Conservation (phyloP, 1,284 basidiomycete species). For the Coriolopsis trogii region DNA sequence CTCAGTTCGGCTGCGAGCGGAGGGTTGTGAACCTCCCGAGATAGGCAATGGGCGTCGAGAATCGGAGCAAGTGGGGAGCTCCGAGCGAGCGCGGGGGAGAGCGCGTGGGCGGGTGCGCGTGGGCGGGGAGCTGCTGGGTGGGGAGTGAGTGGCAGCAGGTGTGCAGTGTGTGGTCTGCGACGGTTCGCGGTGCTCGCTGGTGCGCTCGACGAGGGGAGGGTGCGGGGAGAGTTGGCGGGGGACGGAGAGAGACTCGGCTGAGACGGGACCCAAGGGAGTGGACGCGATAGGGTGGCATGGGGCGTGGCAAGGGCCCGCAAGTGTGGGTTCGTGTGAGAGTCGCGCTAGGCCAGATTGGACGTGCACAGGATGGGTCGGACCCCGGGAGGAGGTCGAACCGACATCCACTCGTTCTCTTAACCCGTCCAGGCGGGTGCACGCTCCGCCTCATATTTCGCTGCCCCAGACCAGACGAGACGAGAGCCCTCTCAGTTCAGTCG, state of each 20-base stretch:
- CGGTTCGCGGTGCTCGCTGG: too few species aligned
- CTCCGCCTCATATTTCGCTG: slow-evolving; percentile 18
- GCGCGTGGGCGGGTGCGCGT: background rate
- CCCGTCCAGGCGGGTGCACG: slow-evolving; percentile 2
- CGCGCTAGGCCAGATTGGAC: slow-evolving; percentile 20
- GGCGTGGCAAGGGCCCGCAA: slow-evolving; percentile 16
- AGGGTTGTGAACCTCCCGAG: slow-evolving; percentile 15
- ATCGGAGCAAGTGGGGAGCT: slow-evolving; percentile 19
- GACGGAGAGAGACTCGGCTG: background rate
- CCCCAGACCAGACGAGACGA: too few species aligned
- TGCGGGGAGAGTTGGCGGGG: background rate
- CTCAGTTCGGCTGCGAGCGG: slow-evolving; percentile 30
- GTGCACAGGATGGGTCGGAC: slow-evolving; percentile 25
- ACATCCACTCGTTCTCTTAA: slow-evolving; percentile 8
- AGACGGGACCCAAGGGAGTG: background rate
- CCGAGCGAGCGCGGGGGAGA: slow-evolving; percentile 4
- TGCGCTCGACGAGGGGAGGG: too few species aligned
- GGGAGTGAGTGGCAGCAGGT: background rate
- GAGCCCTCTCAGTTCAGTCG: slow-evolving; percentile 16
- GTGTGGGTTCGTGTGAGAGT: slow-evolving; percentile 16
- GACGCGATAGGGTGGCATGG: slow-evolving; percentile 22
- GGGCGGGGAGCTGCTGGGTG: background rate
- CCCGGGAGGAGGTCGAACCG: slow-evolving; percentile 19
- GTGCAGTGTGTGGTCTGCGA: background rate
- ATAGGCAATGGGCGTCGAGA: slow-evolving; percentile 12